Base-by-base conservation (phyloP, 2,329 filamentous ascomycete species). In the Aspergillus sp. region DNA sequence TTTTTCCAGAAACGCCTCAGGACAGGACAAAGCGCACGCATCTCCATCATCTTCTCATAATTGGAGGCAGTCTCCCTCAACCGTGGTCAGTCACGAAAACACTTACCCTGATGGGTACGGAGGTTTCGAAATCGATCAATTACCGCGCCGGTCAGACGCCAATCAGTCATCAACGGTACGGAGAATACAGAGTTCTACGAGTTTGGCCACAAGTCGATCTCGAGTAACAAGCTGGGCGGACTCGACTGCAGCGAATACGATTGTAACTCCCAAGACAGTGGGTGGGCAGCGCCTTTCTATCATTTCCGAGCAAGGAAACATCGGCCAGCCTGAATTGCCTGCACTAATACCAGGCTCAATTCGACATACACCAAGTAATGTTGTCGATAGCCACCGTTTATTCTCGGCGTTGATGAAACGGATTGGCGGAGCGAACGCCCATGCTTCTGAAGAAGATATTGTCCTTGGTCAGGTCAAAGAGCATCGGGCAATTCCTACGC, bases 141-240 rank as follows among this genome's bases (percentile, higher is more conserved):
- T 43, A 9, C 37, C 44, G 8, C 50, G 44, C 12, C 45, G 37
- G 17, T 37, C 17, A n/a, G 44, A 9, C 3, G 37, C 52, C 7
- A 59, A 58, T 52, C 56, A 57, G 17, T 52, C 64, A 37, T 65
- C 58, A 25, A 65, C 64, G 5, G 55, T 73, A 25, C 60, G 62
- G 15, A 63, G 55, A 23, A 67, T 64, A 44, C 69, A 62, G 52
- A 75, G 70, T 56, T 66, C 63, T 19, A 70, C 71, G 39, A 77
- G 73, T 47, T 55, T 73, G 31, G 68, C 65, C 43, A 75, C 71
- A 3, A 71, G 69, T 9, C 67, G 66, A 33, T 80, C 79, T 33
- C 76, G 78, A 27, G 76, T 79, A n/a, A 79, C 77, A 14, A 81
- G 78, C 62, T 80, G 78, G 79, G 75, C 79, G 37, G 71, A 80